Evolutionary conservation across 2,329 filamentous ascomycete genomes (phyloP), one percentile per base, ranked within the genome.

Genomic region (Exophiala mesophila): DNA sequence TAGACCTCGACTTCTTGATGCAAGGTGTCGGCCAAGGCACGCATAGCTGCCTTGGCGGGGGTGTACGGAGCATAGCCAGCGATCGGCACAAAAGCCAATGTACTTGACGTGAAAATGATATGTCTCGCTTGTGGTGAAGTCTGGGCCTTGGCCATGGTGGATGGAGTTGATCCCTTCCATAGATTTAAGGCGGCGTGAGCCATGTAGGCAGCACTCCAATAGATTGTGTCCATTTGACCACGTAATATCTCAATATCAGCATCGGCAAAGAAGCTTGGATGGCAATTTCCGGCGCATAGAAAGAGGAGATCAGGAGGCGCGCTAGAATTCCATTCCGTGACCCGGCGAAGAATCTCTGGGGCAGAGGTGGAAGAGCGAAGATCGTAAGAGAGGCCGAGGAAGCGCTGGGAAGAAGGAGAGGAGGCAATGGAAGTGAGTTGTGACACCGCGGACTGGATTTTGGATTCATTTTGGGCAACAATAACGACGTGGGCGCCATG

Each of bases 181-280:
- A 77, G 74, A 38, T 75, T 76, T 48, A 96, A 68, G 13, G 84
- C 79, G 15, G 86, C 81, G 60, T 94, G 88, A 26, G 88, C 83
- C 67, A 94, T 85, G 62, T 94, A 92, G 29, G 83, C 83, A 20
- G 82, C 80, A 36, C 87, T 85, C 75, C 83, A 95, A 69, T 87
- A 97, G 67, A 96, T 90, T 55, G 90, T 77, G 59, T 95, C 87
- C 87, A 95, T 95, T 63, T 94, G 87, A 52, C 74, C 70, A 30
- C 83, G 77, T 53, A 88, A 69, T 8, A 75, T 76, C 5, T 80
- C 68, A 39, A 86, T 69, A 6, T 83, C 74, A 28, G 79, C 80
- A 48, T 95, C 85, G 52, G 85, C 64, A 68, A 90, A 94, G 48
- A 94, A 82, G 24, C 78, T 74, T 0, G 89, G 89, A 12, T 71